Percentiles rank a stretch among this genome's conserved stretches.
These are phyloP conservation scores for Lichtheimia ornata DNA, from an alignment of 371 early-diverging fungal genomes.

Conservation along the genomic window DNA sequence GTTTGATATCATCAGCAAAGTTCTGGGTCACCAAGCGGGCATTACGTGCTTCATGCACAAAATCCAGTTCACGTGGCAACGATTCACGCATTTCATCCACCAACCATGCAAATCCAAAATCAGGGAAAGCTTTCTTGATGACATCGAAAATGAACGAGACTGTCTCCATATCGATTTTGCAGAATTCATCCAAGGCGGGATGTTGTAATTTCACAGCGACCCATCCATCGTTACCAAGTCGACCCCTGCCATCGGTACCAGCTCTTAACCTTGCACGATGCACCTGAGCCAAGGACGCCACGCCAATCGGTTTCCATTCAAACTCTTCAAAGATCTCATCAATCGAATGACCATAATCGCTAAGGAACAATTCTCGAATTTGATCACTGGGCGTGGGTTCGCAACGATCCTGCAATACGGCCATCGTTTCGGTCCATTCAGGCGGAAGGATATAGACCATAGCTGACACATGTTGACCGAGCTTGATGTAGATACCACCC, in stretches of 20 bases:
- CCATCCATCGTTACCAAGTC: constrained; percentile 41
- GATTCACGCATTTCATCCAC: constrained; percentile 83
- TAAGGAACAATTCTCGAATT: constrained; percentile 66
- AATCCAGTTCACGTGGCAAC: constrained; percentile 89
- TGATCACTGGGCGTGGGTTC: constrained; percentile 62
- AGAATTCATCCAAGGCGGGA: constrained; percentile 73
- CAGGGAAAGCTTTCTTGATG: constrained; percentile 78
- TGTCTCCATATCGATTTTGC: constrained; percentile 81
- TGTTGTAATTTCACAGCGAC: constrained; percentile 97
- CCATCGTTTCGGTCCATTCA: constrained; percentile 88
- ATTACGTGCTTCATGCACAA: constrained; percentile 79
- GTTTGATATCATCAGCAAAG: constrained; percentile 48
- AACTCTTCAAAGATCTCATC: constrained; percentile 70
- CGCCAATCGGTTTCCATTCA: constrained; percentile 78
- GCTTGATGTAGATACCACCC: constrained; percentile 93
- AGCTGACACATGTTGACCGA: constrained; percentile 89
- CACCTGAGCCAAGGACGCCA: constrained; percentile 88
- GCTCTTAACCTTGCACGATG: constrained; percentile 68
- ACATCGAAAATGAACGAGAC: constrained; percentile 62
- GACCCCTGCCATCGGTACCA: constrained; percentile 4
- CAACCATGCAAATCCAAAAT: constrained; percentile 92
- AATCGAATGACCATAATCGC: constrained; percentile 68
- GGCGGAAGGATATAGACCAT: constrained; percentile 84
- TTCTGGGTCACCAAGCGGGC: constrained; percentile 61
- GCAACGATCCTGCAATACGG: constrained; percentile 85